Conservation (phyloP, 2,329 filamentous ascomycete genomes). For the Sporothrix euskadiensis region DNA sequence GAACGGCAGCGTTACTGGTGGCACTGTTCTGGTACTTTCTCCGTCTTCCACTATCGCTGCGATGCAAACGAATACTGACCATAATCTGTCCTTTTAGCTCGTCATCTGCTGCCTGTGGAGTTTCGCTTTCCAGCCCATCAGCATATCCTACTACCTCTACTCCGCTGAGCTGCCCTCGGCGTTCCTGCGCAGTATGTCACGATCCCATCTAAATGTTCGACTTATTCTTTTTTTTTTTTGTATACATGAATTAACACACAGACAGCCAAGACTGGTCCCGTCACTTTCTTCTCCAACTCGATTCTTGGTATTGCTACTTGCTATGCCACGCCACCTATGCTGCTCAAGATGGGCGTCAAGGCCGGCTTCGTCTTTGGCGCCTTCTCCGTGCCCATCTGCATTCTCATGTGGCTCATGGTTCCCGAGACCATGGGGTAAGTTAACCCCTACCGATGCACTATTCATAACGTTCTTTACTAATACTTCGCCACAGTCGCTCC, state of each 20-base stretch:
- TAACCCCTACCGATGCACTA: no score
- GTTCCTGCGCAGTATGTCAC: background rate
- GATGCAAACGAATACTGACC: background rate
- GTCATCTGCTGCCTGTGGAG: background rate
- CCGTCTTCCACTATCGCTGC: no score
- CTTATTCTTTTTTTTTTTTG: no score
- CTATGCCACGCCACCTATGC: conserved; percentile 4
- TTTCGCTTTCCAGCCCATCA: background rate
- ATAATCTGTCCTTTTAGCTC: background rate
- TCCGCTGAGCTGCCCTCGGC: background rate
- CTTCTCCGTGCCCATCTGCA: background rate
- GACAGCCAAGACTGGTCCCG: background rate
- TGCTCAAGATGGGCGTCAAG: background rate
- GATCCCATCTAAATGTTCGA: background rate
- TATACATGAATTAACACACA: background rate
- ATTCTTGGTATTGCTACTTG: conserved; percentile 1
- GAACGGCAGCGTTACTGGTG: background rate
- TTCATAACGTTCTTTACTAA: background rate
- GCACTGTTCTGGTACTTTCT: background rate
- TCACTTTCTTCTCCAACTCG: background rate
- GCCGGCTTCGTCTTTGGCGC: background rate
- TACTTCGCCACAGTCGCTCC: background rate
- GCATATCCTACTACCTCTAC: conserved; percentile 2
- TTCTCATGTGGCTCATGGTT: conserved; percentile 5
- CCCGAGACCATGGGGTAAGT: conserved; percentile 4